phyloP scores from a whole-genome alignment of 441 rosid genomes.

The Eutrema salsugineum region DNA sequence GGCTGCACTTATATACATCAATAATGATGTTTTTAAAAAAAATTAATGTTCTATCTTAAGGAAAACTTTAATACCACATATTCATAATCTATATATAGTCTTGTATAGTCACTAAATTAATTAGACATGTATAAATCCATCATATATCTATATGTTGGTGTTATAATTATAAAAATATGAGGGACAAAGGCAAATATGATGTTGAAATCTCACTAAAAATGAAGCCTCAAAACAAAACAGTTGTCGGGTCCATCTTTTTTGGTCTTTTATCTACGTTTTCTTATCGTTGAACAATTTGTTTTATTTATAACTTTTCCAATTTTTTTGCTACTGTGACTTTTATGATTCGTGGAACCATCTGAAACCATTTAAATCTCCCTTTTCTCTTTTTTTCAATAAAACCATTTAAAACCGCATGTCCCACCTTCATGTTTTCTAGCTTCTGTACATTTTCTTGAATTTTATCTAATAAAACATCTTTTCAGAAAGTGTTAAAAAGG shows the following conservation, averaged over 20 bases:
- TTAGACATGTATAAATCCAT: background rate
- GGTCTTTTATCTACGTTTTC: slow-evolving; percentile 1
- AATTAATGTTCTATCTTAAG: background rate
- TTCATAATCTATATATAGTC: slow-evolving; percentile 1
- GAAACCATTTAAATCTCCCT: slow-evolving; percentile 10
- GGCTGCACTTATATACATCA: background rate
- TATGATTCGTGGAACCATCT: slow-evolving; percentile 27
- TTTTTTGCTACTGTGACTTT: slow-evolving; percentile 6
- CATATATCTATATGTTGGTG: background rate
- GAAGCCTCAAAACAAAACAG: slow-evolving; percentile 5
- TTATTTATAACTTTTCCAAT: background rate
- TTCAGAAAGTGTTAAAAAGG: too few species aligned
- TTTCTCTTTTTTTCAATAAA: background rate
- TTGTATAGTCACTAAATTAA: slow-evolving; percentile 1
- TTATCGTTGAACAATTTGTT: background rate
- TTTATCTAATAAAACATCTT: background rate
- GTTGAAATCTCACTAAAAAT: slow-evolving; percentile 17
- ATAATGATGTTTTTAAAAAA: slow-evolving; percentile 4
- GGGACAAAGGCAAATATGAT: slow-evolving; percentile 22
- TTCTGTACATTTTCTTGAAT: slow-evolving; percentile 1
- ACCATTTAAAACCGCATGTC: background rate
- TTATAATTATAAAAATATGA: background rate
- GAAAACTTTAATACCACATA: background rate
- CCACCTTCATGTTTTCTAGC: slow-evolving; percentile 9
- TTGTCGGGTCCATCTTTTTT: slow-evolving; percentile 14